These are phyloP conservation scores for Panicum virgatum DNA, from an alignment of 202 grass and related monocot species.

Conservation along the genomic window DNA sequence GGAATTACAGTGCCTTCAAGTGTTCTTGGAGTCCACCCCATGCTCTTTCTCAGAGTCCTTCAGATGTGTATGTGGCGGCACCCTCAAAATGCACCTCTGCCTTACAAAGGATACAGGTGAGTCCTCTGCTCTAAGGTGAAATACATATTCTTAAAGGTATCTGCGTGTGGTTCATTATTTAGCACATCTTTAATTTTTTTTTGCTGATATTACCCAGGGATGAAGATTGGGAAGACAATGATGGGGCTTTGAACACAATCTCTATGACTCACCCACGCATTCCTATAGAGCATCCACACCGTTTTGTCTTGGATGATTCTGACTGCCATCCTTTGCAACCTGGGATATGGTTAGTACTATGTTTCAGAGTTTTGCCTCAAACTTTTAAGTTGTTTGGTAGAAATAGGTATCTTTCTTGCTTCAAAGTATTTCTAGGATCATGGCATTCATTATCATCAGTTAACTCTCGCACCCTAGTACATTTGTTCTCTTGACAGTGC, in stretches of 20 bases:
- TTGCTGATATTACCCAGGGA: slow-evolving; percentile 53
- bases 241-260: slow-evolving; percentile 94
- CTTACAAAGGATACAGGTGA: slow-evolving; percentile 97
- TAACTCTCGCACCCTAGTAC: not conserved
- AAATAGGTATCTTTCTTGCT: slow-evolving; percentile 7
- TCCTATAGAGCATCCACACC: slow-evolving; percentile 81
- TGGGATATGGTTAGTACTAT: slow-evolving; percentile 86
- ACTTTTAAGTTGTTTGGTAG: slow-evolving; percentile 22
- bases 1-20: slow-evolving; percentile 86
- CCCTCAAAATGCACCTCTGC: slow-evolving; percentile 59
- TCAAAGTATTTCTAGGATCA: not conserved
- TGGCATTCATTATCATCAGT: not conserved
- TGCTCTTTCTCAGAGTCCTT: slow-evolving; percentile 95
- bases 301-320: slow-evolving; percentile 73
- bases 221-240: slow-evolving; percentile 99
- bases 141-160: not conserved
- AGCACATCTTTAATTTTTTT: not conserved
- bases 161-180: not conserved
- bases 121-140: slow-evolving; percentile 21
- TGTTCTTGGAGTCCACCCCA: slow-evolving; percentile 80
- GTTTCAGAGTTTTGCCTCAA: slow-evolving; percentile 12
- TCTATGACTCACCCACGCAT: slow-evolving; percentile 91
- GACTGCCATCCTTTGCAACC: slow-evolving; percentile 91
- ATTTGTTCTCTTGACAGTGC: not conserved
- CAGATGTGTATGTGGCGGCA: slow-evolving; percentile 95